Conservation (phyloP, 2,329 filamentous ascomycete species). For the Scedosporium aurantiacum region DNA sequence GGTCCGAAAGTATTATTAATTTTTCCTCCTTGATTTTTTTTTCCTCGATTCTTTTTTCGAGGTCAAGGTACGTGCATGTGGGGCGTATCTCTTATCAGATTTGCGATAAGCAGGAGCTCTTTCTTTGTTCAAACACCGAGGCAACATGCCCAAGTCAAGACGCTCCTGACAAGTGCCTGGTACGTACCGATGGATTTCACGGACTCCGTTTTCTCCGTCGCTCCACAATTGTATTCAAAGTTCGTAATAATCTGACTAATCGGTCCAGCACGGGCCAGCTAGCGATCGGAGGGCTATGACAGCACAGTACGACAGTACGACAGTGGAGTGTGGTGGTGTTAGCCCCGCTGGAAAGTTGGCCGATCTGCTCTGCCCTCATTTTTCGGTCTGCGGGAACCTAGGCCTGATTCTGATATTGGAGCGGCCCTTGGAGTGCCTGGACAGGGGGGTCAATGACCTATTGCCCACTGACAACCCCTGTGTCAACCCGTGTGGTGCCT, state of each 20-base stretch:
- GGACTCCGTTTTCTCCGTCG: background rate
- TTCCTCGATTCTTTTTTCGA: conserved; percentile 5
- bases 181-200: background rate
- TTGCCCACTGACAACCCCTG: background rate
- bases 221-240: background rate
- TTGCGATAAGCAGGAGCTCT: background rate
- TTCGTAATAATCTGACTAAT: background rate
- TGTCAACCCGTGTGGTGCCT: background rate
- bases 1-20: background rate
- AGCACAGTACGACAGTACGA: background rate
- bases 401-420: background rate
- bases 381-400: background rate
- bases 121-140: no score
- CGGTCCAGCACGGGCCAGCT: background rate
- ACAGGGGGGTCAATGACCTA: background rate
- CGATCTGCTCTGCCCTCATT: background rate
- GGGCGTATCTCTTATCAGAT: background rate
- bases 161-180: background rate
- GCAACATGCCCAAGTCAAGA: background rate
- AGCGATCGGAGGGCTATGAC: background rate
- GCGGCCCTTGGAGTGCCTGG: background rate
- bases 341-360: background rate
- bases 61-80: conserved; percentile 9
- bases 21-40: conserved; percentile 6
- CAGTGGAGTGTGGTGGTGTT: background rate